Evolutionary conservation across 805 yeast species (phyloP).

Genomic region (Metschnikowia hibisci): DNA sequence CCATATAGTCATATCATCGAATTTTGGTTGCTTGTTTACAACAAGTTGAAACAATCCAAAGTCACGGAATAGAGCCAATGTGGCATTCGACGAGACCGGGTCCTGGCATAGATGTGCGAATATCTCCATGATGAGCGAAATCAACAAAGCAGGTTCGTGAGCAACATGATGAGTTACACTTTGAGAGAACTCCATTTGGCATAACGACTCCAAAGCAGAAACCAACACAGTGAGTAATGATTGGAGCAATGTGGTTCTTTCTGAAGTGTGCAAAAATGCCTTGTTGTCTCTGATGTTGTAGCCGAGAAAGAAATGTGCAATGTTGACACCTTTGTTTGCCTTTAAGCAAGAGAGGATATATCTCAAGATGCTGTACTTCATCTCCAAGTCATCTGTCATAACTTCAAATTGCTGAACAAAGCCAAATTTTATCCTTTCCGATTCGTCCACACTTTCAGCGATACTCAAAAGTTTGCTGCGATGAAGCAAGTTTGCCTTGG

Average conservation of each 20-base stretch:
- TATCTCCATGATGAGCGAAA: slow-evolving; percentile 56
- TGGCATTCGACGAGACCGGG: slow-evolving; percentile 47
- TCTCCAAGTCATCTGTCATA: slow-evolving; percentile 32
- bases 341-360: slow-evolving; percentile 51
- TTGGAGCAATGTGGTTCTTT: slow-evolving; percentile 52
- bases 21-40: slow-evolving; percentile 49
- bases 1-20: slow-evolving; percentile 57
- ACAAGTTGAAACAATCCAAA: slow-evolving; percentile 47
- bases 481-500: slow-evolving; percentile 30
- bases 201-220: slow-evolving; percentile 42
- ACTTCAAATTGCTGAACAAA: slow-evolving; percentile 60
- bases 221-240: slow-evolving; percentile 49
- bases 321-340: slow-evolving; percentile 42
- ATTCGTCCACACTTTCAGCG: slow-evolving; percentile 73
- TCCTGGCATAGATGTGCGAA: slow-evolving; percentile 59
- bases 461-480: slow-evolving; percentile 65
- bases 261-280: slow-evolving; percentile 45
- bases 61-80: slow-evolving; percentile 52
- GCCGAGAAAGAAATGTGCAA: slow-evolving; percentile 77
- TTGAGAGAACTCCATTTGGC: slow-evolving; percentile 32
- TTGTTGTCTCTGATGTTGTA: slow-evolving; percentile 48
- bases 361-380: slow-evolving; percentile 57
- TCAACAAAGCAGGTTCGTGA: slow-evolving; percentile 55
- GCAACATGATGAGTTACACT: slow-evolving; percentile 38
- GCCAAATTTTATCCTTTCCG: slow-evolving; percentile 66